Evolutionary conservation across 495 filamentous ascomycete genomes (phyloP), one percentile per base, ranked within the genome.

Genomic region (Ramalina intermedia): DNA sequence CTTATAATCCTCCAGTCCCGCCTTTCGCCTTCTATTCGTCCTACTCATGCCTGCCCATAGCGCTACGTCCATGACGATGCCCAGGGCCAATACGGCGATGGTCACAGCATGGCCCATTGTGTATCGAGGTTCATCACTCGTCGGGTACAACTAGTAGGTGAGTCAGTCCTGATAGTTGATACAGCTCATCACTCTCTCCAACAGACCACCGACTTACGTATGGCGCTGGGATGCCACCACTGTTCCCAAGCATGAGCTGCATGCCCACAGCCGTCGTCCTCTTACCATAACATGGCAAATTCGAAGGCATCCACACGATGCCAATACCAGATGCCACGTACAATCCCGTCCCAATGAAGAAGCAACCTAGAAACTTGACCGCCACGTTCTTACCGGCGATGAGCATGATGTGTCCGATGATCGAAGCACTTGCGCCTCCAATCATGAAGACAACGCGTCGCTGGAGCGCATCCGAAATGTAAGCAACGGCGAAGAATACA

Each of bases 211-310:
- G 17, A 46, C 49, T 46, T 11, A 68, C 63, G 50, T 74, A 78
- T 6, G 74, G 73, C n/a, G 64, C 57, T 0, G 53, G 67, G 17
- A 77, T 69, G 9, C 71, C 73, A 0, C 74, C 76, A 16, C 66
- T 70, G 45, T 79, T 81, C 0, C 71, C 77, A 16, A 80, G 65
- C 0, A 76, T 83, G 21, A 74, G 69, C 43, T 79, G 74, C 24
- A 79, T 51, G 1, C 76, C 76, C 47, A 77, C 72, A 5, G 68
- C 72, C 6, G 73, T 62, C 0, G 77, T 71, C 5, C 76, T 68
- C 14, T 72, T 67, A 49, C 75, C 75, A 41, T 81, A 74, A 21
- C 73, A 74, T 2, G 75, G 73, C 6, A 73, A 59, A 50, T 79
- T 81, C 50, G 74, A 69, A 41, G 75, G 73, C 20, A 78, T 57